Percentiles rank a stretch among this genome's conserved stretches.
These are phyloP conservation scores for Aspergillus olivimuriae DNA, from an alignment of 495 filamentous ascomycete species.

Conservation along the genomic window DNA sequence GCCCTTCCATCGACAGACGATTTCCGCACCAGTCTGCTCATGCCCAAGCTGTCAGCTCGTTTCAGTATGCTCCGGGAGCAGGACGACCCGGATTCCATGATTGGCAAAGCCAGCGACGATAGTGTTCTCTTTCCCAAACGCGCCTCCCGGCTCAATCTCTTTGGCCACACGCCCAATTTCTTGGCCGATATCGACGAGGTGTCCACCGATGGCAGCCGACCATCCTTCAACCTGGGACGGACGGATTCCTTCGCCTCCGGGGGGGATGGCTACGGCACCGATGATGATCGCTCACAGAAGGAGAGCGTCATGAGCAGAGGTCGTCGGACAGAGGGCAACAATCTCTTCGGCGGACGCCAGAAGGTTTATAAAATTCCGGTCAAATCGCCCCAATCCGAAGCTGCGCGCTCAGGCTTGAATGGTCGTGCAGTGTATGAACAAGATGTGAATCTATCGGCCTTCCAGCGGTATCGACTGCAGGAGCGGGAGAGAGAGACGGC, in stretches of 20 bases:
- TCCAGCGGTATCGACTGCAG: conserved; percentile 63
- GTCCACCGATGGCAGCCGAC: conserved; percentile 60
- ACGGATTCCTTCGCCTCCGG: conserved; percentile 49
- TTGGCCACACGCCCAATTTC: conserved; percentile 42
- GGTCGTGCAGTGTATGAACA: conserved; percentile 77
- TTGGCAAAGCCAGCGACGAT: conserved; percentile 92
- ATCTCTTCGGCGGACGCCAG: conserved; percentile 90
- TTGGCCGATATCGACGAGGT: conserved; percentile 87
- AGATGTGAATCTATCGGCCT: conserved; percentile 73
- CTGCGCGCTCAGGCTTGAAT: conserved; percentile 44
- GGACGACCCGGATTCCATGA: conserved; percentile 77
- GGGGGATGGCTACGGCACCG: conserved; percentile 54
- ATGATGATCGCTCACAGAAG: conserved; percentile 54
- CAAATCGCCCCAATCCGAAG: conserved; percentile 30
- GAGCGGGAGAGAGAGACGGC: conserved; percentile 45
- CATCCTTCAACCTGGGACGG: conserved; percentile 46
- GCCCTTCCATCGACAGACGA: conserved; percentile 79
- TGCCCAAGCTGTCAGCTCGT: conserved; percentile 89
- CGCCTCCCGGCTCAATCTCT: conserved; percentile 60
- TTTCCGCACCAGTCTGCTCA: conserved; percentile 93
- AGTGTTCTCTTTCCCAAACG: conserved; percentile 82
- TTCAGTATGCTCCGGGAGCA: conserved; percentile 97
- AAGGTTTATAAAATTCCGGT: conserved; percentile 89
- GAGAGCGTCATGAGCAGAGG: conserved; percentile 76
- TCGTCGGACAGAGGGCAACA: conserved; percentile 87